Percentiles rank a stretch among this genome's conserved stretches.
Evolutionary conservation across 2,329 filamentous ascomycete species (phyloP).

Genomic region (Pseudocercospora cruenta): DNA sequence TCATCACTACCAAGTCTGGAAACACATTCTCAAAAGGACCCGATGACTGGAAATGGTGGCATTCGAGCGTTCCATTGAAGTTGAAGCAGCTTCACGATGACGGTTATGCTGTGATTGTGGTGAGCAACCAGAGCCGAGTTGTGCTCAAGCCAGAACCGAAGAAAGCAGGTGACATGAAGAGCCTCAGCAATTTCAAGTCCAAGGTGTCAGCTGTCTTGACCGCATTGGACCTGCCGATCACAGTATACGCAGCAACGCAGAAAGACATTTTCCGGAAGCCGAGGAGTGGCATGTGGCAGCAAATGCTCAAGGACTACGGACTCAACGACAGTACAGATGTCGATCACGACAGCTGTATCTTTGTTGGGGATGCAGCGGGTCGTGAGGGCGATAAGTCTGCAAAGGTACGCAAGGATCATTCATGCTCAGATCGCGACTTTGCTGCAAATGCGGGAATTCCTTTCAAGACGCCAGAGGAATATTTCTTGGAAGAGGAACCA

Average conservation of each 20-base stretch:
- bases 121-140: conserved; percentile 89
- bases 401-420: conserved; percentile 59
- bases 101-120: conserved; percentile 74
- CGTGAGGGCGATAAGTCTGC: conserved; percentile 47
- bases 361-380: conserved; percentile 83
- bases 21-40: conserved; percentile 73
- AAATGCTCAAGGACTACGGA: conserved; percentile 59
- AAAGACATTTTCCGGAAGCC: conserved; percentile 87
- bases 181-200: conserved; percentile 78
- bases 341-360: conserved; percentile 74
- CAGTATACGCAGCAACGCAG: conserved; percentile 82
- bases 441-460: conserved; percentile 79
- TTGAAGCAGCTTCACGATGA: conserved; percentile 71
- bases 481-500: conserved; percentile 72
- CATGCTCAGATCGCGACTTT: conserved; percentile 70
- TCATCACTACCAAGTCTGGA: conserved; percentile 79
- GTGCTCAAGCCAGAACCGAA: conserved; percentile 68
- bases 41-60: conserved; percentile 95
- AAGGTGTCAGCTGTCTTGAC: conserved; percentile 72
- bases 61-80: conserved; percentile 67
- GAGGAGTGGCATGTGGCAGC: conserved; percentile 83
- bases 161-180: conserved; percentile 68
- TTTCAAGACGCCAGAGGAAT: conserved; percentile 90
- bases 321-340: conserved; percentile 58
- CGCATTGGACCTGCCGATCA: conserved; percentile 74